These are phyloP conservation scores for Mycena sp. DNA, from an alignment of 1,284 basidiomycete genomes.

Conservation along the genomic window DNA sequence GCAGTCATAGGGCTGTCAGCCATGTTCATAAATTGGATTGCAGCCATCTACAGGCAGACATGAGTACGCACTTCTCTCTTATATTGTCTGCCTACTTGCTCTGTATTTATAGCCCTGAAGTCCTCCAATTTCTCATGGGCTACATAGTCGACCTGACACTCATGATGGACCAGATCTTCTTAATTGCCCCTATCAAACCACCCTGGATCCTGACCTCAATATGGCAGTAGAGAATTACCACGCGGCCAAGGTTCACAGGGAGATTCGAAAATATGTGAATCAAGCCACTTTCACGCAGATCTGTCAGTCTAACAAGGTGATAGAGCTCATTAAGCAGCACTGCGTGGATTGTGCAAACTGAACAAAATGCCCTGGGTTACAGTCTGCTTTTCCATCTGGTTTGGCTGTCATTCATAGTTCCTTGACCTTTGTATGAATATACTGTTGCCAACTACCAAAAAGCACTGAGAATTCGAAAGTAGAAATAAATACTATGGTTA, in stretches of 20 bases:
- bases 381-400: no score
- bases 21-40: neutral
- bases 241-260: neutral
- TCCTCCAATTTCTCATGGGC: neutral
- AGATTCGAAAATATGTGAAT: neutral
- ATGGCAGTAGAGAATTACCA: neutral
- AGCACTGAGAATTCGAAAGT: no score
- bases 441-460: no score
- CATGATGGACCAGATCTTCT: neutral
- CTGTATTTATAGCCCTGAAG: neutral
- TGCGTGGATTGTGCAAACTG: no score
- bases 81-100: no score
- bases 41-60: neutral
- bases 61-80: neutral
- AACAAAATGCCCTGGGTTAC: no score
- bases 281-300: neutral
- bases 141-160: conserved; percentile 5
- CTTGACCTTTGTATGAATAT: no score
- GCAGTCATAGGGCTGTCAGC: conserved; percentile 13
- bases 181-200: neutral
- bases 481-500: no score
- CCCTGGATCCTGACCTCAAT: neutral
- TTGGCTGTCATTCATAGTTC: no score
- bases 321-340: neutral
- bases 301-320: neutral